Percentiles rank a stretch among this genome's conserved stretches.
Conservation (phyloP, 1,284 basidiomycete genomes). For the Schizophyllum commune region DNA sequence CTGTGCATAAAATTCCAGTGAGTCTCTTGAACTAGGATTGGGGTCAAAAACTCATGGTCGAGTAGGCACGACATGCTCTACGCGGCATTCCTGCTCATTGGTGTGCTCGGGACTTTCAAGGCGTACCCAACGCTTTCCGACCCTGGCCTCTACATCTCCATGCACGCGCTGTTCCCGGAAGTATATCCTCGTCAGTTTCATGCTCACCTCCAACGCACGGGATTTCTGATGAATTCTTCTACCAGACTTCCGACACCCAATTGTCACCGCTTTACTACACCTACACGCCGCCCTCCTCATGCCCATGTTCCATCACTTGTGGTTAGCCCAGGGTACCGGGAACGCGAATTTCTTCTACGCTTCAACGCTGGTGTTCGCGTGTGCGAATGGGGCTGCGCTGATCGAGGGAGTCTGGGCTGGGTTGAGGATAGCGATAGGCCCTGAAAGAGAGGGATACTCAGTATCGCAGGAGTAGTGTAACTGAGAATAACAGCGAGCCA, state of each 20-base stretch:
- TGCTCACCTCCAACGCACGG: constrained; percentile 1
- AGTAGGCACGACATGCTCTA: constrained; percentile 79
- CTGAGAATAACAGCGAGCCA: neutral
- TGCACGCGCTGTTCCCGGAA: constrained; percentile 81
- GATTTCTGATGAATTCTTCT: neutral
- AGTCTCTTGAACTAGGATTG: constrained; percentile 15
- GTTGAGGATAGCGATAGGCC: constrained; percentile 60
- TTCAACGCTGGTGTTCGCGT: constrained; percentile 87
- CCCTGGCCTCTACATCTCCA: constrained; percentile 76
- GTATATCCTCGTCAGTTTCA: constrained; percentile 64
- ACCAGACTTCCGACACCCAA: constrained; percentile 79
- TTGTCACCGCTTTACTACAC: constrained; percentile 80
- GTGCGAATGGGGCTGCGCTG: constrained; percentile 78
- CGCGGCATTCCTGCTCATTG: constrained; percentile 70
- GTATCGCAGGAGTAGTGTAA: constrained; percentile 46
- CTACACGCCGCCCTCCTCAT: constrained; percentile 82
- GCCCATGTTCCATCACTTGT: constrained; percentile 88
- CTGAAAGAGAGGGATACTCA: constrained; percentile 41
- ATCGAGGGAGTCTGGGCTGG: constrained; percentile 80
- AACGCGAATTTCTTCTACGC: constrained; percentile 99
- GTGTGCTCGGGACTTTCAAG: constrained; percentile 83
- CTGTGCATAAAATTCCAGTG: constrained; percentile 84
- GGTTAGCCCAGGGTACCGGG: constrained; percentile 88
- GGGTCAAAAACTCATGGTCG: neutral
- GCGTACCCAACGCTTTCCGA: constrained; percentile 90